Percentiles rank a stretch among this genome's conserved stretches.
phyloP scores from a whole-genome alignment of 768 basidiomycete genomes.

The Lanmaoa rubissima region DNA sequence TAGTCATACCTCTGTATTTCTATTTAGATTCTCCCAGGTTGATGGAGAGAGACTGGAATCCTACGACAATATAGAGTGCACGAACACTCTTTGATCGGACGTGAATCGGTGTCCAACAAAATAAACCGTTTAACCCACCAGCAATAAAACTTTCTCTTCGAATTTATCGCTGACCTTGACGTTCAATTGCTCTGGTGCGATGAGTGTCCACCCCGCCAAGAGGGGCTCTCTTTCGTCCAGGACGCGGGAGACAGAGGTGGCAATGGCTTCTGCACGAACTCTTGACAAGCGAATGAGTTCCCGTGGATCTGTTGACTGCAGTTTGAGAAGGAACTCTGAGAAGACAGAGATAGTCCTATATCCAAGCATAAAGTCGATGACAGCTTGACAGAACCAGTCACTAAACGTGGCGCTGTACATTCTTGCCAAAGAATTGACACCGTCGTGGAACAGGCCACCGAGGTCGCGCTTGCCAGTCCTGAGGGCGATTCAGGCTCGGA shows the following conservation, averaged over 20 bases:
- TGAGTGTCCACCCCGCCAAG: slow-evolving; percentile 87
- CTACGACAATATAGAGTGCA: slow-evolving; percentile 78
- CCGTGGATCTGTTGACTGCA: slow-evolving; percentile 89
- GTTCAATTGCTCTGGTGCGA: slow-evolving; percentile 79
- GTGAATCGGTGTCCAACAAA: slow-evolving; percentile 2
- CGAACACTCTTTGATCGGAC: slow-evolving; percentile 28
- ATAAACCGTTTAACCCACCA: slow-evolving; percentile 52
- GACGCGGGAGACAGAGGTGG: slow-evolving; percentile 78
- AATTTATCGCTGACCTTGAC: slow-evolving; percentile 72
- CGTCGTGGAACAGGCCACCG: slow-evolving; percentile 89
- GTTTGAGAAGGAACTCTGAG: slow-evolving; percentile 85
- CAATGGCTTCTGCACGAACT: slow-evolving; percentile 89
- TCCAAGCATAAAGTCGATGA: slow-evolving; percentile 90
- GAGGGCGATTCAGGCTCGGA: slow-evolving; percentile 5
- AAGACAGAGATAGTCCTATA: slow-evolving; percentile 86
- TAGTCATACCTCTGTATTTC: slow-evolving; percentile 82
- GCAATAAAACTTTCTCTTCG: slow-evolving; percentile 89
- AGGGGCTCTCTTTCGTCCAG: slow-evolving; percentile 74
- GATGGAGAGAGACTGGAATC: slow-evolving; percentile 25
- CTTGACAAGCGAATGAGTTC: slow-evolving; percentile 86
- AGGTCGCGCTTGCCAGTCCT: slow-evolving; percentile 97
- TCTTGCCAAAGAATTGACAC: slow-evolving; percentile 89
- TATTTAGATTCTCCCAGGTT: slow-evolving; percentile 2
- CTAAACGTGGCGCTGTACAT: slow-evolving; percentile 88
- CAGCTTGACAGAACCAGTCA: slow-evolving; percentile 97